phyloP scores from a whole-genome alignment of 2,329 filamentous ascomycete genomes.

The Ophiostoma himal-ulmi region DNA sequence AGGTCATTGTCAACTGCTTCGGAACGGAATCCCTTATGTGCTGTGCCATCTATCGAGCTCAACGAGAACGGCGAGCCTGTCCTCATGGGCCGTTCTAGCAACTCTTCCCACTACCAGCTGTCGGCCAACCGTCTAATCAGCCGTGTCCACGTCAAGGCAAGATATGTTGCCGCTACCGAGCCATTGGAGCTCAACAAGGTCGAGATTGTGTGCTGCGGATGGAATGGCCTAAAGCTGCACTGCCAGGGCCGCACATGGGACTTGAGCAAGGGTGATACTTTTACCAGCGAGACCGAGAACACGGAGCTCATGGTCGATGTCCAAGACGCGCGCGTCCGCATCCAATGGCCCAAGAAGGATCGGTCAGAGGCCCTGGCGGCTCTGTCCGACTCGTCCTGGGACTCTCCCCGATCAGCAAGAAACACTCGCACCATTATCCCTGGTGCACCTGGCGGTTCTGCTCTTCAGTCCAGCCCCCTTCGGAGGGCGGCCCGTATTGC shows the following conservation, averaged over 20 bases:
- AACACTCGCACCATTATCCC: slow-evolving; percentile 28
- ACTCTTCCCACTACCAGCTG: slow-evolving; percentile 91
- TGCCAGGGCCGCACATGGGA: slow-evolving; percentile 85
- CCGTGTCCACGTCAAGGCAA: slow-evolving; percentile 83
- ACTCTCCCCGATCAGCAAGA: slow-evolving; percentile 43
- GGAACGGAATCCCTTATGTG: slow-evolving; percentile 75
- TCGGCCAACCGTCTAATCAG: slow-evolving; percentile 90
- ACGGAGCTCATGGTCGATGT: slow-evolving; percentile 94
- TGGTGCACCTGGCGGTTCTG: slow-evolving; percentile 27
- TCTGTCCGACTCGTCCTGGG: slow-evolving; percentile 65
- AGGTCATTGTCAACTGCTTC: slow-evolving; percentile 60
- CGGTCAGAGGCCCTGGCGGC: slow-evolving; percentile 38
- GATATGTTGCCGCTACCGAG: slow-evolving; percentile 65
- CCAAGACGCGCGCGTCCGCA: slow-evolving; percentile 80
- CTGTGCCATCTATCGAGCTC: slow-evolving; percentile 76
- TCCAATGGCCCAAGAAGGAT: slow-evolving; percentile 69
- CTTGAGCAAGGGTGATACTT: slow-evolving; percentile 78
- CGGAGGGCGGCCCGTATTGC: slow-evolving; percentile 53
- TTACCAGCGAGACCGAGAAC: slow-evolving; percentile 80
- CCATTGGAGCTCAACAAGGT: slow-evolving; percentile 69
- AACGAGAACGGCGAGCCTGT: slow-evolving; percentile 74
- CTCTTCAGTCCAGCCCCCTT: slow-evolving; percentile 56
- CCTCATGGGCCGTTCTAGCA: slow-evolving; percentile 87
- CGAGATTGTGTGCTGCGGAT: slow-evolving; percentile 85
- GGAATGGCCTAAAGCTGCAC: slow-evolving; percentile 92